Evolutionary conservation across 75 land plant species (phyloP).

Genomic region (Pinus taeda): DNA sequence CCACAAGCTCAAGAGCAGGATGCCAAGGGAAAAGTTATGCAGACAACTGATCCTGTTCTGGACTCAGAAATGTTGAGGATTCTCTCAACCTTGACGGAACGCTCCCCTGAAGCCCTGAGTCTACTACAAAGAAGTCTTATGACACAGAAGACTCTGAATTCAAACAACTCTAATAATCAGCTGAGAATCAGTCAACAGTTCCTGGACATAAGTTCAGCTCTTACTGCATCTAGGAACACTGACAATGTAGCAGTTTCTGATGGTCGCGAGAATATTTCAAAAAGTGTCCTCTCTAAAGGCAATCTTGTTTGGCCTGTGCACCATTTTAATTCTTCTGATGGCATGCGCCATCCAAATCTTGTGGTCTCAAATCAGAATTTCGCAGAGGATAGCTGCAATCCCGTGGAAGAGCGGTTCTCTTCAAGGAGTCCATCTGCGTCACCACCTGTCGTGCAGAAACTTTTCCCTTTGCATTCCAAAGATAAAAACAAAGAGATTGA

Average conservation of each 20-base stretch:
- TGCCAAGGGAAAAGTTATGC: background rate
- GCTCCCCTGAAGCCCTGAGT: constrained; percentile 20
- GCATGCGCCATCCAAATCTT: constrained; percentile 34
- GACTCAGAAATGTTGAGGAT: background rate
- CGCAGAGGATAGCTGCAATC: constrained; percentile 55
- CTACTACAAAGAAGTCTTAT: background rate
- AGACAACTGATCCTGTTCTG: background rate
- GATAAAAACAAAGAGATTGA: constrained; percentile 21
- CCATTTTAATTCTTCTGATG: constrained; percentile 43
- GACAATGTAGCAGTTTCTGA: constrained; percentile 22
- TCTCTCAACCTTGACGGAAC: constrained; percentile 4
- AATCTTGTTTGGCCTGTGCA: constrained; percentile 28
- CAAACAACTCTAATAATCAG: background rate
- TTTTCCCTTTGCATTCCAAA: constrained; percentile 50
- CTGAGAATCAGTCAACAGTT: background rate
- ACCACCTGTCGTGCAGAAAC: constrained; percentile 45
- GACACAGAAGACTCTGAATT: constrained; percentile 1
- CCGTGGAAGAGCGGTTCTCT: constrained; percentile 47
- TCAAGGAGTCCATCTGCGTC: constrained; percentile 30
- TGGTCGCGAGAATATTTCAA: constrained; percentile 21
- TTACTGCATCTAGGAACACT: constrained; percentile 11
- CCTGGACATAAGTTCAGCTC: background rate
- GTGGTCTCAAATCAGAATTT: constrained; percentile 31
- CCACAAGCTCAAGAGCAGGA: background rate
- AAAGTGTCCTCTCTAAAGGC: constrained; percentile 17